A percentile compares a stretch with the other conserved stretches of the same genome.
phyloP scores from a whole-genome alignment of 305 asterid species.

The Fraxinus platypoda region DNA sequence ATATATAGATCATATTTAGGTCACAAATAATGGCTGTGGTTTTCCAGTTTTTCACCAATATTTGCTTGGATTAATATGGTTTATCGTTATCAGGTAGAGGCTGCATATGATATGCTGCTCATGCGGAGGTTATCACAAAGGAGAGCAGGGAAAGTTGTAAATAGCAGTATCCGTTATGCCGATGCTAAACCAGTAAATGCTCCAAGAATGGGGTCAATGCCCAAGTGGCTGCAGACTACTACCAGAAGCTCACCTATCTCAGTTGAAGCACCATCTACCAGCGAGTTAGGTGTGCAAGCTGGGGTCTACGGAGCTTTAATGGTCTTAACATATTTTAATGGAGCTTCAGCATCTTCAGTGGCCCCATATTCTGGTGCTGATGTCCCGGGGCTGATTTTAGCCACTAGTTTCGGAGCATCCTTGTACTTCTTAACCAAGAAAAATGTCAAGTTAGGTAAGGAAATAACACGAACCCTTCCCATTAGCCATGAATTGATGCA shows the following conservation, averaged over 20 bases:
- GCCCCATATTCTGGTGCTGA: constrained; percentile 73
- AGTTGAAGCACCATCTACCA: constrained; percentile 77
- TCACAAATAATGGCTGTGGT: constrained; percentile 1
- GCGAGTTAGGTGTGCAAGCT: constrained; percentile 86
- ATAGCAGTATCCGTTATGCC: constrained; percentile 75
- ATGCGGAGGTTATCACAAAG: constrained; percentile 93
- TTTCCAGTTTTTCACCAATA: constrained; percentile 6
- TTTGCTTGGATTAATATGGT: constrained; percentile 25
- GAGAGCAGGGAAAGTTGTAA: constrained; percentile 85
- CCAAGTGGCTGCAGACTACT: constrained; percentile 78
- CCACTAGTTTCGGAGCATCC: constrained; percentile 95
- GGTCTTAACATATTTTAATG: constrained; percentile 83
- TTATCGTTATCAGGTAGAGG: constrained; percentile 65
- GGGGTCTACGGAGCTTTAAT: constrained; percentile 97
- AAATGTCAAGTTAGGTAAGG: constrained; percentile 86
- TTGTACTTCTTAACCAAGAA: constrained; percentile 94
- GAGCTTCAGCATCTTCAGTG: constrained; percentile 58
- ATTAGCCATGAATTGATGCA: background rate
- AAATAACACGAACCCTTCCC: background rate
- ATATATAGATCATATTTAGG: background rate
- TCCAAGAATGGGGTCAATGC: constrained; percentile 64
- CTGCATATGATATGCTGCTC: constrained; percentile 96
- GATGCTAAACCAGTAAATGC: constrained; percentile 78
- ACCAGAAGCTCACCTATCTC: constrained; percentile 56
- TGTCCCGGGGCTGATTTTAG: constrained; percentile 92